Percentiles rank a stretch among this genome's conserved stretches.
phyloP scores from a whole-genome alignment of 495 filamentous ascomycete genomes.

The Penicillium paxilli region DNA sequence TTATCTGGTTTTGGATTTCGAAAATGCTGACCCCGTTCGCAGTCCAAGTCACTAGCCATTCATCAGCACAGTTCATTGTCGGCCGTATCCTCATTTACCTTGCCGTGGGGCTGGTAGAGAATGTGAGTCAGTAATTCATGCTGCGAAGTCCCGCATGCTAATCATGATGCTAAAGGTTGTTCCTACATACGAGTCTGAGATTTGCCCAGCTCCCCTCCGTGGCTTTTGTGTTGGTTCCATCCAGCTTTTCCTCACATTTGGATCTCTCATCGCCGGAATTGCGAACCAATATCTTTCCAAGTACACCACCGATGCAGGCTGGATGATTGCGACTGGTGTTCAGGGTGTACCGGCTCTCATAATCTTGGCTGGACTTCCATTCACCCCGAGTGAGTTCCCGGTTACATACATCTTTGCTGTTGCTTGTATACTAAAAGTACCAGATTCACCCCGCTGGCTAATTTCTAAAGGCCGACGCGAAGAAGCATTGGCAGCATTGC shows the following conservation, averaged over 20 bases:
- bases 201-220: conserved; percentile 10
- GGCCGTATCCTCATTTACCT: conserved; percentile 9
- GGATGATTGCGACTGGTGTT: not conserved
- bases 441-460: conserved; percentile 16
- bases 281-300: not conserved
- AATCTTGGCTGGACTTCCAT: too few relatives aligned
- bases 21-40: not conserved
- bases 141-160: not conserved
- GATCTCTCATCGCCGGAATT: not conserved
- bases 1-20: not conserved
- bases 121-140: not conserved
- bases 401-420: too few relatives aligned
- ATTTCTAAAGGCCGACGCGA: conserved; percentile 18
- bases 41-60: not conserved
- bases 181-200: conserved; percentile 14
- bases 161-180: not conserved
- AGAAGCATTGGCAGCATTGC: conserved; percentile 9
- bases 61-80: conserved; percentile 3
- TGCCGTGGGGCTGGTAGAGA: conserved; percentile 6
- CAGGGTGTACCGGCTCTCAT: too few relatives aligned
- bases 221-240: conserved; percentile 10
- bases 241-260: conserved; percentile 3
- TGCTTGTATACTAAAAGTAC: too few relatives aligned
- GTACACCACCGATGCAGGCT: not conserved
- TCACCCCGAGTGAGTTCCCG: too few relatives aligned